Evolutionary conservation across 169 alveolate genomes (phyloP).

Genomic region (Cyclospora cayetanensis): DNA sequence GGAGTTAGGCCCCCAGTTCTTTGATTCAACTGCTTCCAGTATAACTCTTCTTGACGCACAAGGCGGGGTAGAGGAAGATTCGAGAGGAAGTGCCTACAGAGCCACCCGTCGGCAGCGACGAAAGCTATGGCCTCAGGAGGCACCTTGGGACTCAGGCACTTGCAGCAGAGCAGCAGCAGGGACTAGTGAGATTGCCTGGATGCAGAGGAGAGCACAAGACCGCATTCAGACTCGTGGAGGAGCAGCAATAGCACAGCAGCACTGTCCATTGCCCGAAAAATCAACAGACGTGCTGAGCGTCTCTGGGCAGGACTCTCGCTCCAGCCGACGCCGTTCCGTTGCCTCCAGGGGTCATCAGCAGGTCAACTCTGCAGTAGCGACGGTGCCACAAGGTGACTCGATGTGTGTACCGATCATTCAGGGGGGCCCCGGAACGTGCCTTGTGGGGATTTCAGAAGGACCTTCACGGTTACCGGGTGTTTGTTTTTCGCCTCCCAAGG

Average conservation of each 20-base stretch:
- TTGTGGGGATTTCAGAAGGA: background rate
- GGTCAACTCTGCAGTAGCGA: background rate
- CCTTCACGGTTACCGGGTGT: slow-evolving; percentile 32
- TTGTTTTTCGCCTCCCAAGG: slow-evolving; percentile 63
- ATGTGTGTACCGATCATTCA: background rate
- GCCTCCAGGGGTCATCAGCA: background rate
- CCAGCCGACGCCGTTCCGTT: background rate
- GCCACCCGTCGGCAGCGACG: background rate
- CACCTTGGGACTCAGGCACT: slow-evolving; percentile 20
- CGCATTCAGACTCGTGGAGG: background rate
- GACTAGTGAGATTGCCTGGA: background rate
- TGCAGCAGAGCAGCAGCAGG: slow-evolving; percentile 9
- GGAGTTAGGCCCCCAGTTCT: background rate
- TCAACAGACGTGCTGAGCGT: background rate
- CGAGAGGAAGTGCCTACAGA: background rate
- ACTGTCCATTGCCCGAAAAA: background rate
- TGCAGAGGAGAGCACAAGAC: background rate
- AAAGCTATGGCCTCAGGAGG: background rate
- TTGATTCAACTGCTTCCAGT: background rate
- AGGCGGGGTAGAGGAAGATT: no score
- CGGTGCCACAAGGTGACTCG: background rate
- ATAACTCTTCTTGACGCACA: background rate
- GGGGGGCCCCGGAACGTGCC: background rate
- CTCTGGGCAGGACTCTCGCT: no score
- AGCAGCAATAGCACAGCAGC: background rate